These are phyloP conservation scores for Strigomonas culicis DNA, from an alignment of 208 protist species.

Conservation along the genomic window DNA sequence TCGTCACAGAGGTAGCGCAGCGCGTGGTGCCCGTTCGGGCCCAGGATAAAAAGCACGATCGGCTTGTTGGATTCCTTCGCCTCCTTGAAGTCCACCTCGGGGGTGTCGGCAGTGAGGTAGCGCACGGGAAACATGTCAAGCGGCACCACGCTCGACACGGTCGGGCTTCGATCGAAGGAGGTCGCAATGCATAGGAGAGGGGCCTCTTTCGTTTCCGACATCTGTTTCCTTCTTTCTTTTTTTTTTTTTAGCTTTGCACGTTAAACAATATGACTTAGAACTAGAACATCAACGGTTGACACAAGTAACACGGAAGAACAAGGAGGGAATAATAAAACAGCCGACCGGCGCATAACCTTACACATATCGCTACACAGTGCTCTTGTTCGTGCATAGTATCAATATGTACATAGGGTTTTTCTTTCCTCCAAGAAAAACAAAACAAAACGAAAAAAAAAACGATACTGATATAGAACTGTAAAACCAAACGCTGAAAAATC, in stretches of 20 bases:
- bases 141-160: slow-evolving; percentile 14
- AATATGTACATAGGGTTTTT: too few species aligned
- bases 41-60: slow-evolving; percentile 38
- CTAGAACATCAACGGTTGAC: too few species aligned
- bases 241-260: slow-evolving; percentile 2
- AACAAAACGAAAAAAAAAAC: slow-evolving; percentile 16
- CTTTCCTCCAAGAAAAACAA: slow-evolving; percentile 19
- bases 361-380: too few species aligned
- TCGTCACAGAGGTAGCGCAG: slow-evolving; percentile 54
- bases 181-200: slow-evolving; percentile 22
- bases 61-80: slow-evolving; percentile 28
- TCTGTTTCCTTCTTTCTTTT: not conserved
- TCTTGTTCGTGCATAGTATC: too few species aligned
- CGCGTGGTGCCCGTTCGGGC: slow-evolving; percentile 24
- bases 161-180: slow-evolving; percentile 16
- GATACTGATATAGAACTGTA: too few species aligned
- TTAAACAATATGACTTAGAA: too few species aligned
- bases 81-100: slow-evolving; percentile 17
- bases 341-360: too few species aligned
- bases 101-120: slow-evolving; percentile 9
- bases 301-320: too few species aligned
- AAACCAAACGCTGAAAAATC: too few species aligned
- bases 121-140: slow-evolving; percentile 21
- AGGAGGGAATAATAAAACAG: too few species aligned
- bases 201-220: not conserved